Evolutionary conservation across 805 yeast species (phyloP).

Genomic region (Teunomyces pallodes): DNA sequence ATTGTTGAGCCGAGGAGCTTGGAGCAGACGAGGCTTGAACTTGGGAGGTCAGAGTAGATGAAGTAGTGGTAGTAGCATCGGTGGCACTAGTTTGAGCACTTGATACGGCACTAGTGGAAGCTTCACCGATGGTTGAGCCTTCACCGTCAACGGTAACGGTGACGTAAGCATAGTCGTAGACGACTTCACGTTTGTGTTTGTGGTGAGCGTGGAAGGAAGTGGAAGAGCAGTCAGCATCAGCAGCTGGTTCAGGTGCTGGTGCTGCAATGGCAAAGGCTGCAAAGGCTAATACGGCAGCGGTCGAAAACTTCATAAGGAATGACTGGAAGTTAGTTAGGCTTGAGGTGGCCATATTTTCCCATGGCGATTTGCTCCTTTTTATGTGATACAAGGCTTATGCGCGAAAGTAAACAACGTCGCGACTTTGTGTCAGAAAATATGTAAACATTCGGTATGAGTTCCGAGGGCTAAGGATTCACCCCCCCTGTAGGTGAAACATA

Average conservation of each 20-base stretch:
- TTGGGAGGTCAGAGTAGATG: conserved; percentile 16
- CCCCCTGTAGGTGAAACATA: background rate
- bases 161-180: conserved; percentile 46
- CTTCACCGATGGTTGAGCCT: conserved; percentile 31
- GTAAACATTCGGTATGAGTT: background rate
- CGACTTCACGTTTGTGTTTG: conserved; percentile 59
- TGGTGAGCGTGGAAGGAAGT: conserved; percentile 56
- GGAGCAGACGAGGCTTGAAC: conserved; percentile 14
- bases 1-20: conserved; percentile 10
- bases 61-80: conserved; percentile 7
- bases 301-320: conserved; percentile 20
- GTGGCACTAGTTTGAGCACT: conserved; percentile 13
- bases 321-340: conserved; percentile 15
- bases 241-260: conserved; percentile 26
- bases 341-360: conserved; percentile 1
- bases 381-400: background rate
- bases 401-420: conserved; percentile 1
- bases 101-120: conserved; percentile 8
- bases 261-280: conserved; percentile 18
- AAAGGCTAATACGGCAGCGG: conserved; percentile 17
- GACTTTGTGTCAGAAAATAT: conserved; percentile 1
- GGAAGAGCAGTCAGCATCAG: conserved; percentile 36
- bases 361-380: background rate
- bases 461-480: background rate
- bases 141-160: conserved; percentile 44